phyloP scores from a whole-genome alignment of 176 grass and related monocot species.

The Bromus sterilis region DNA sequence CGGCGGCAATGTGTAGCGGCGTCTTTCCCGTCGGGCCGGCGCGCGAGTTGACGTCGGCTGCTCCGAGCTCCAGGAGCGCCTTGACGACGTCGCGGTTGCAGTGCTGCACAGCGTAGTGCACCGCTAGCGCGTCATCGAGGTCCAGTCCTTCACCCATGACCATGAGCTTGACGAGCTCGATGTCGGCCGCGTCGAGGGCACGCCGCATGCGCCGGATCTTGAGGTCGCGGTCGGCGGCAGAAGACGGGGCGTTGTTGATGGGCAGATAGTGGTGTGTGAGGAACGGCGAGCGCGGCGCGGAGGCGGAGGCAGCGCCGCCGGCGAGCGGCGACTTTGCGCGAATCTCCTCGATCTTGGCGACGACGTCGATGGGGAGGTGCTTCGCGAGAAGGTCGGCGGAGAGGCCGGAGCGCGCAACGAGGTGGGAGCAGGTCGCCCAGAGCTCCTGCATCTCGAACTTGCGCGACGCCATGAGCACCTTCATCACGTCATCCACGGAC shows the following conservation, averaged over 20 bases:
- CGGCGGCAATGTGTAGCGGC: slow-evolving; percentile 71
- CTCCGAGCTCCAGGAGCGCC: slow-evolving; percentile 93
- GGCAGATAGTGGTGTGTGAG: slow-evolving; percentile 61
- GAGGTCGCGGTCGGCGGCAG: slow-evolving; percentile 61
- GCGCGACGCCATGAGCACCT: slow-evolving; percentile 85
- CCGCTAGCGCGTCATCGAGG: slow-evolving; percentile 89
- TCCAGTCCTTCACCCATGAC: slow-evolving; percentile 97
- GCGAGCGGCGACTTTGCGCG: slow-evolving; percentile 52
- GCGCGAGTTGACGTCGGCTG: slow-evolving; percentile 85
- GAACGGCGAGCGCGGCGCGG: slow-evolving; percentile 53
- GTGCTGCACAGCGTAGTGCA: slow-evolving; percentile 88
- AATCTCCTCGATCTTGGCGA: slow-evolving; percentile 67
- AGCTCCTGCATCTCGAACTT: slow-evolving; percentile 89
- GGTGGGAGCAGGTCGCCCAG: slow-evolving; percentile 80
- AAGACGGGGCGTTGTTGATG: slow-evolving; percentile 31
- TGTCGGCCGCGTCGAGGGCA: slow-evolving; percentile 86
- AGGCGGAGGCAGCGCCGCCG: background rate
- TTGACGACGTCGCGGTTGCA: slow-evolving; percentile 96
- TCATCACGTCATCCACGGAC: slow-evolving; percentile 92
- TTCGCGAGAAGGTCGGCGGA: slow-evolving; percentile 85
- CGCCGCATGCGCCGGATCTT: slow-evolving; percentile 90
- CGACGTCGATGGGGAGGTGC: slow-evolving; percentile 92
- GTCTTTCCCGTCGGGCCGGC: slow-evolving; percentile 77
- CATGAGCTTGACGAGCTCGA: slow-evolving; percentile 99
- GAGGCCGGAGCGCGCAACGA: slow-evolving; percentile 84